Evolutionary conservation across 1,284 basidiomycete species (phyloP).

Genomic region (Wallemia ichthyophaga): DNA sequence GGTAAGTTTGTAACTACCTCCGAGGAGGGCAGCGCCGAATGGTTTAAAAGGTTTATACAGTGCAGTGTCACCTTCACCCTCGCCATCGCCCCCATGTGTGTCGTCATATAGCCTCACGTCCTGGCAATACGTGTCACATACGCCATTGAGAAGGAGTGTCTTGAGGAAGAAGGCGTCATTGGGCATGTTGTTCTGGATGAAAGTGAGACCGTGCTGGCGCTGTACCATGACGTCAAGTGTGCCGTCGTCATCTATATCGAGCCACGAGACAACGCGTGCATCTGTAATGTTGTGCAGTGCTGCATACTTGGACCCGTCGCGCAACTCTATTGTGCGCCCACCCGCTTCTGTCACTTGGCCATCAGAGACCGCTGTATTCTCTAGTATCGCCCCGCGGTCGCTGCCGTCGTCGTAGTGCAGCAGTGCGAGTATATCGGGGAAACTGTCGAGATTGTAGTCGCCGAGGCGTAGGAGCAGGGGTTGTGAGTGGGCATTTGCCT

Average conservation of each 20-base stretch:
- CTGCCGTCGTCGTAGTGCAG: constrained; percentile 11
- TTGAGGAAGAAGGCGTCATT: constrained; percentile 98
- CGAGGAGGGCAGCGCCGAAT: constrained; percentile 73
- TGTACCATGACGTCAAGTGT: constrained; percentile 78
- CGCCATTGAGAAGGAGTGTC: constrained; percentile 75
- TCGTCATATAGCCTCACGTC: no score
- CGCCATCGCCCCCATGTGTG: no score
- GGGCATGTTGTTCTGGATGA: constrained; percentile 92
- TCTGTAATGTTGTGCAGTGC: constrained; percentile 38
- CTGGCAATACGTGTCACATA: constrained; percentile 30
- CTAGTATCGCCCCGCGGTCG: neutral
- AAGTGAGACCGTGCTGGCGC: constrained; percentile 32
- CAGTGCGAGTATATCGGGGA: constrained; percentile 63
- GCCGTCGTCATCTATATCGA: constrained; percentile 91
- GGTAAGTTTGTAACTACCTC: constrained; percentile 90
- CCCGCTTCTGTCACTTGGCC: no score
- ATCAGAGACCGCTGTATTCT: neutral
- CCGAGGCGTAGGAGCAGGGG: constrained; percentile 56
- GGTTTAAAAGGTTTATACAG: constrained; percentile 23
- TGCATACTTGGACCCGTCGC: constrained; percentile 15
- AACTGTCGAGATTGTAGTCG: constrained; percentile 80
- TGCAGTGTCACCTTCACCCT: no score
- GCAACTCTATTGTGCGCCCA: neutral
- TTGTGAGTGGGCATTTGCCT: constrained; percentile 24
- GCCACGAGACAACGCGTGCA: constrained; percentile 44